These are phyloP conservation scores for Penicillium riverlandense DNA, from an alignment of 495 filamentous ascomycete genomes.

Conservation along the genomic window DNA sequence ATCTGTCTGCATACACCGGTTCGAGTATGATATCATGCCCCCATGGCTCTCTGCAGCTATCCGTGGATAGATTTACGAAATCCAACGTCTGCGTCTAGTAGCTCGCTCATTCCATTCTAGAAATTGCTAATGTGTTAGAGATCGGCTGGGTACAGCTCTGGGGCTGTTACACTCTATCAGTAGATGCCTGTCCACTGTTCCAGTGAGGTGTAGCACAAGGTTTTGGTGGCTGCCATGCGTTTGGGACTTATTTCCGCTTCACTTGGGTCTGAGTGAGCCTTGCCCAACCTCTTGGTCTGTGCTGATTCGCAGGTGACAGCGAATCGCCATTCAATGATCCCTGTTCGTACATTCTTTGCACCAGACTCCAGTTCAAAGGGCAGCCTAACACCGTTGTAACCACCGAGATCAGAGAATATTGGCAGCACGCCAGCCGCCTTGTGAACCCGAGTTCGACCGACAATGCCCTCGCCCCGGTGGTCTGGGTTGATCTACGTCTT, in stretches of 20 bases:
- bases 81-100: neutral
- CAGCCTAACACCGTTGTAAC: too few relatives aligned
- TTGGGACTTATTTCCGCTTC: constrained; percentile 12
- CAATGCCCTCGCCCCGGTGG: neutral
- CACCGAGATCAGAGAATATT: too few relatives aligned
- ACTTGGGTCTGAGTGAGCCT: constrained; percentile 4
- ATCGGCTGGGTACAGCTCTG: too few relatives aligned
- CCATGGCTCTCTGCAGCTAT: constrained; percentile 15
- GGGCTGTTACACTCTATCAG: neutral
- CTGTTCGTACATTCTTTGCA: neutral
- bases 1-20: neutral
- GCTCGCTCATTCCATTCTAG: too few relatives aligned
- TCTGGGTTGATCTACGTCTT: neutral
- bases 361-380: neutral
- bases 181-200: neutral
- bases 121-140: too few relatives aligned
- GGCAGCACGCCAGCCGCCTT: neutral
- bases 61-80: constrained; percentile 17
- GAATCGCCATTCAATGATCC: neutral
- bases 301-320: constrained; percentile 8
- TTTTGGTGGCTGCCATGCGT: constrained; percentile 20
- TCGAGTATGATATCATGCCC: constrained; percentile 13
- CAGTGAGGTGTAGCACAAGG: constrained; percentile 8
- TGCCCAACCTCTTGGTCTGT: constrained; percentile 2
- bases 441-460: neutral